Conservation (phyloP, 2,329 filamentous ascomycete species). For the Aureobasidium sp. region DNA sequence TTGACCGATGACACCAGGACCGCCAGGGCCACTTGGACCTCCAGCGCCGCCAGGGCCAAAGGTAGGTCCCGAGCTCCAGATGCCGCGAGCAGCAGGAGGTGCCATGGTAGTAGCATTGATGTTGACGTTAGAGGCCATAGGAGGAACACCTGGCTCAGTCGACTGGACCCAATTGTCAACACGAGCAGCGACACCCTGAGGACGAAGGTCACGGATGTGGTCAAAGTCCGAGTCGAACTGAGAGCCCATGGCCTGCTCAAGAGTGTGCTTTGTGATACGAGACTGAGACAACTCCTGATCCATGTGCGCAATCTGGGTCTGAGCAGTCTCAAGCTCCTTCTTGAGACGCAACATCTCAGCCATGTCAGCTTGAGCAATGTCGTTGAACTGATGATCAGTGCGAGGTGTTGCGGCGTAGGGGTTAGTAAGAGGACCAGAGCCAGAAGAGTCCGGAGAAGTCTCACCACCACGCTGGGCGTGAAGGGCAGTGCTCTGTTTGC, state of each 20-base stretch:
- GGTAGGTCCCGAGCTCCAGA: slow-evolving; percentile 4
- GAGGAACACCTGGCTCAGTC: neutral
- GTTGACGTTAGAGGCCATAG: neutral
- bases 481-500: slow-evolving; percentile 51
- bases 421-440: slow-evolving; percentile 25
- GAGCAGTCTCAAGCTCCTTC: slow-evolving; percentile 62
- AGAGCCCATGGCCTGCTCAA: slow-evolving; percentile 48
- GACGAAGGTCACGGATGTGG: slow-evolving; percentile 14
- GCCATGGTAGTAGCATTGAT: neutral
- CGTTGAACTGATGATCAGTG: slow-evolving; percentile 19
- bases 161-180: slow-evolving; percentile 12
- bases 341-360: slow-evolving; percentile 63
- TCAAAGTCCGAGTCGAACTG: slow-evolving; percentile 38
- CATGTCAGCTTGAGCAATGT: slow-evolving; percentile 30
- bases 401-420: slow-evolving; percentile 26
- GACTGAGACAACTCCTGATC: slow-evolving; percentile 63
- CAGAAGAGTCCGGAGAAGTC: slow-evolving; percentile 23
- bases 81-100: slow-evolving; percentile 7
- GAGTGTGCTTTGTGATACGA: slow-evolving; percentile 53
- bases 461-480: slow-evolving; percentile 27
- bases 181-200: slow-evolving; percentile 5
- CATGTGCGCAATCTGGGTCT: slow-evolving; percentile 62
- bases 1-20: slow-evolving; percentile 16
- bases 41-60: slow-evolving; percentile 1
- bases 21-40: slow-evolving; percentile 5